A percentile compares a stretch with the other conserved stretches of the same genome.
These are phyloP conservation scores for Solanum aculeatissimum DNA, from an alignment of 305 asterid species.

Conservation along the genomic window DNA sequence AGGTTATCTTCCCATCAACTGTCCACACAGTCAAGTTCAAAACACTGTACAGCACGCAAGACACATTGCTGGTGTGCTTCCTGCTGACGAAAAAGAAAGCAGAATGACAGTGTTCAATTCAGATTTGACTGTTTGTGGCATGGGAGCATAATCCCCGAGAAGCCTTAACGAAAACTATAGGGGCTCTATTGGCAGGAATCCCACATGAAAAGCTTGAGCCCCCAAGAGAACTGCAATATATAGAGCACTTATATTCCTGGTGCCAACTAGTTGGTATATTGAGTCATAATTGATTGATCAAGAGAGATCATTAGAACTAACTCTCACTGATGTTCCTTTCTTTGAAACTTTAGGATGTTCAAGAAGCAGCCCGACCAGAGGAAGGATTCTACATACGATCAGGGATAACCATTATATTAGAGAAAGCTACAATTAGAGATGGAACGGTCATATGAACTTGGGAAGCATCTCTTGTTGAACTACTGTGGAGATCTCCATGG, in stretches of 20 bases:
- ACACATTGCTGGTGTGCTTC: background rate
- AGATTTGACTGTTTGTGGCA: background rate
- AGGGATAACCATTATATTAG: slow-evolving; percentile 55
- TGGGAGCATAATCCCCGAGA: background rate
- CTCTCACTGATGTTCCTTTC: background rate
- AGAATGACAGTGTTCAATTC: background rate
- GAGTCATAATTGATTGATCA: background rate
- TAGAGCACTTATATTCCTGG: background rate
- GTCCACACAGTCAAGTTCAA: background rate
- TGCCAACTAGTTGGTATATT: background rate
- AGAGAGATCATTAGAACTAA: background rate
- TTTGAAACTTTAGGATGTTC: slow-evolving; percentile 29
- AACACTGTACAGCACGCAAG: background rate
- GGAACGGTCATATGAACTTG: slow-evolving; percentile 49
- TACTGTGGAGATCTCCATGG: background rate
- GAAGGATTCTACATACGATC: slow-evolving; percentile 82
- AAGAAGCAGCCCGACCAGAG: slow-evolving; percentile 67
- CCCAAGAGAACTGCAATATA: background rate
- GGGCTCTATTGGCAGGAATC: background rate
- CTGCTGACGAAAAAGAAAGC: background rate
- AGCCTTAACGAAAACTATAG: background rate
- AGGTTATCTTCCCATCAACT: background rate
- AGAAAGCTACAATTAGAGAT: slow-evolving; percentile 73
- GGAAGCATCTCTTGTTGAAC: background rate
- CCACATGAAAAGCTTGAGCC: background rate